Base-by-base conservation (phyloP, 352 stramenopile species). In the Pseudoperonospora humuli region DNA sequence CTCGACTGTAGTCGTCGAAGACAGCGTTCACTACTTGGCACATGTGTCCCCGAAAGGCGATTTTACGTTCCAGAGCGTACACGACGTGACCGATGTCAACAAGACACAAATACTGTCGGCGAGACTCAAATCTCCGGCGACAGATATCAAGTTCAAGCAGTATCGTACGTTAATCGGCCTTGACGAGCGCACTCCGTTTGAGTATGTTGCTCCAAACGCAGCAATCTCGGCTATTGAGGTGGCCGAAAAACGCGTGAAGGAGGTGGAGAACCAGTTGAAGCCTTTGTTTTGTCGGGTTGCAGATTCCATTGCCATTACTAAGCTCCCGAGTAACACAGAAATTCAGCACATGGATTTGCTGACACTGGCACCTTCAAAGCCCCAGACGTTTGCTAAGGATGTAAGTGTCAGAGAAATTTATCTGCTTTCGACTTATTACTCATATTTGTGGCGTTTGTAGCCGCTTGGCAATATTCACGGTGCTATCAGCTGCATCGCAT, bases 401-500 rank as follows among this genome's bases (percentile, higher is more conserved):
- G 60, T 67, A 52, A 34, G 58, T 57, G 1, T 18, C 25, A 5
- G 6, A 13, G 17, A 33, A 25, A 32, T 39, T 21, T 3, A 4
- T 23, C 10, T 43, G 26, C 2, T 39, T 13, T 9, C n/a, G 4
- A 25, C 5, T 21, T n/a, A 23, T 14, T 23, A 29, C 27, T 54
- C 6, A 53, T 37, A 27, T 37, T 28, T 34, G 5, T 42, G 51
- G n/a, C 20, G 13, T 47, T 20, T n/a, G 14, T 29, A 64, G 48
- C 54, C 59, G 6, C 49, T 62, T 23, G 70, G 70, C 35, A 50
- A 51, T 9, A 73, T 81, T 17, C 53, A 57, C 5, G 75, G 75
- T n/a, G 39, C 57, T 17, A 61, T 88, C 48, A 54, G 45, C 40
- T 84, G 68, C 33, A 42, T 85, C 15, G 75, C 73, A 21, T 83